Evolutionary conservation across 192 early-diverging fungal genomes (phyloP), one percentile per base, ranked within the genome.

Genomic region (Umbelopsis vinacea): DNA sequence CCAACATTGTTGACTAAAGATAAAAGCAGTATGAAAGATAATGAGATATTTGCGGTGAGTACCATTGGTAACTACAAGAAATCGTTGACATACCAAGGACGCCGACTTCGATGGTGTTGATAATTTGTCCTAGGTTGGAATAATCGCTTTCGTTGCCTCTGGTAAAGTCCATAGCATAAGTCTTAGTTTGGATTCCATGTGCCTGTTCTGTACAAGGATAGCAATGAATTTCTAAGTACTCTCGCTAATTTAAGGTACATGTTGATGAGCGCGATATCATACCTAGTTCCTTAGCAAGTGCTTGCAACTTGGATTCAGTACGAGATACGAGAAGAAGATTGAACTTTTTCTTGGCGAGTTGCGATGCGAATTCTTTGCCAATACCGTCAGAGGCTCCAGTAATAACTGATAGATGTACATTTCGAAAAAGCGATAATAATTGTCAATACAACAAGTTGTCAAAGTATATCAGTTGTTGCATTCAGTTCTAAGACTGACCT

Each of bases 301-400:
- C 79, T 38, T 93, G 89, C 70, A 99, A 85, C 79, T 98, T 99
- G 37, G 85, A 83, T 70, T 80, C 76, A 47, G 90, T 94, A 63
- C 97, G 91, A 53, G 94, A 92, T 40, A 97, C 81, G 45, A 99
- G 78, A 37, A 96, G 73, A 33, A 97, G 52, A 74, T 97, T 97
- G 86, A 95, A 89, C 74, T 88, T 88, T 22, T 88, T 89, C 63
- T 88, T 83, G 38, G 94, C 95, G 38, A 99, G 83, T 81, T 99
- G 94, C 52, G 89, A 74, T n/a, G 96, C 95, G 70, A 96, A 94
- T 79, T 97, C 94, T 70, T 91, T 93, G 37, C 97, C 97, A 79
- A 99, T 94, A 66, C 96, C 97, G 79, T 97, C 97, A 17, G 96
- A 95, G 37, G 94, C 95, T 60, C 97, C 97, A 40, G 97, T 99